Conservation (phyloP, 139 green algal species). For the Edaphochlamys debaryana region DNA sequence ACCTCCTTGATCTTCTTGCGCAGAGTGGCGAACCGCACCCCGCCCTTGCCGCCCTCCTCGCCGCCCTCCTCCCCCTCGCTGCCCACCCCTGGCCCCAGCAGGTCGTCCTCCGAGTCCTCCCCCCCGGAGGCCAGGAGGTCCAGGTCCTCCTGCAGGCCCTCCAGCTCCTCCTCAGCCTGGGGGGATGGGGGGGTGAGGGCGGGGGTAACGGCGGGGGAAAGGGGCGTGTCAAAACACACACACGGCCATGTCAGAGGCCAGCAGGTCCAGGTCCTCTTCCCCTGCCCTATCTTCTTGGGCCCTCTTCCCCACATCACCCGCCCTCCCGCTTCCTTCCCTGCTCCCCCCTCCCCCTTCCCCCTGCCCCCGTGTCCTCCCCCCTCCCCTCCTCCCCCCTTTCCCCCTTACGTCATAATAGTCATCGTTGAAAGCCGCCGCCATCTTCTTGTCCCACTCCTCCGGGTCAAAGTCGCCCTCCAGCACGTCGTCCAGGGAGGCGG, state of each 20-base stretch:
- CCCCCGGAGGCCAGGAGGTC: constrained; percentile 40
- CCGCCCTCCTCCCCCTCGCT: background rate
- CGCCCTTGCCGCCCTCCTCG: background rate
- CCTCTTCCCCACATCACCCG: no score
- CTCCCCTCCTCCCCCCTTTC: background rate
- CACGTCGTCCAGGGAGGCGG: constrained; percentile 64
- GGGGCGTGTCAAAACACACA: background rate
- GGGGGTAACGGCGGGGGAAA: background rate
- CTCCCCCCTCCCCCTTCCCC: no score
- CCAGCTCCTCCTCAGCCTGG: constrained; percentile 40
- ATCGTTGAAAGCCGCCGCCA: constrained; percentile 89
- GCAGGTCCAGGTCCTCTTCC: no score
- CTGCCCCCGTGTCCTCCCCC: no score
- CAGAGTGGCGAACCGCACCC: background rate
- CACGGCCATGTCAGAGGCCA: no score
- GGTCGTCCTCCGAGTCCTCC: constrained; percentile 26
- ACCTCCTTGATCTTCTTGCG: constrained; percentile 27
- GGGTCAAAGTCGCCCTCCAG: constrained; percentile 94
- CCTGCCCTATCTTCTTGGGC: no score
- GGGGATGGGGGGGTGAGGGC: background rate
- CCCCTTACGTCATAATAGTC: constrained; percentile 85
- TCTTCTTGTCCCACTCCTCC: constrained; percentile 89
- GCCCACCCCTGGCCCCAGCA: background rate
- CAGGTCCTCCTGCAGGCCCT: constrained; percentile 29
- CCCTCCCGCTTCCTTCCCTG: no score